Evolutionary conservation across 768 basidiomycete genomes (phyloP).

Genomic region (Leucosporidium creatinivorum): DNA sequence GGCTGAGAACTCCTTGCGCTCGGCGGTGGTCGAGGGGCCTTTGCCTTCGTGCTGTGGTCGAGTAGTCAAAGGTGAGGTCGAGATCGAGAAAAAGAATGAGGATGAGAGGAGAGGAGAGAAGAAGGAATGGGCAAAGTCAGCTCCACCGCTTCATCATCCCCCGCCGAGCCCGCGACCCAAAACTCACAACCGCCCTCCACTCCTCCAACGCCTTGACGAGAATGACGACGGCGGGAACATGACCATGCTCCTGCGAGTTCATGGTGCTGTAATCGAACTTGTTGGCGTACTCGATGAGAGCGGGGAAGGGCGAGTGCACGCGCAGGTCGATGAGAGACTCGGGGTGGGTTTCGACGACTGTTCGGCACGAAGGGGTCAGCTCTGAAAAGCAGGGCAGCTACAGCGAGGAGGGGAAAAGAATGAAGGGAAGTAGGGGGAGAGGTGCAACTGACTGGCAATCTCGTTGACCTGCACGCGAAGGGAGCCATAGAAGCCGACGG

Average conservation of each 20-base stretch:
- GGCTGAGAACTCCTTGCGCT: conserved; percentile 73
- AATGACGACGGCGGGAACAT: conserved; percentile 83
- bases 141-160: no score
- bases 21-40: conserved; percentile 52
- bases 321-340: conserved; percentile 58
- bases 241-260: conserved; percentile 82
- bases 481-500: conserved; percentile 82
- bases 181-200: conserved; percentile 67
- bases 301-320: conserved; percentile 81
- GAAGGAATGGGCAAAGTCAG: no score
- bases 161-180: no score
- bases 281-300: conserved; percentile 63
- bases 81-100: no score
- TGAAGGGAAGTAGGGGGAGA: background rate
- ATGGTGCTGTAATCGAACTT: conserved; percentile 65
- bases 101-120: background rate
- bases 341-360: conserved; percentile 84
- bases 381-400: background rate
- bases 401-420: no score
- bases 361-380: background rate
- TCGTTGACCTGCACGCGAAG: conserved; percentile 84
- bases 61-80: no score
- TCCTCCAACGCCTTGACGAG: conserved; percentile 72
- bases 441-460: conserved; percentile 54
- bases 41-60: conserved; percentile 57